Conservation (phyloP, 768 basidiomycete species). For the Megacollybia marginata region DNA sequence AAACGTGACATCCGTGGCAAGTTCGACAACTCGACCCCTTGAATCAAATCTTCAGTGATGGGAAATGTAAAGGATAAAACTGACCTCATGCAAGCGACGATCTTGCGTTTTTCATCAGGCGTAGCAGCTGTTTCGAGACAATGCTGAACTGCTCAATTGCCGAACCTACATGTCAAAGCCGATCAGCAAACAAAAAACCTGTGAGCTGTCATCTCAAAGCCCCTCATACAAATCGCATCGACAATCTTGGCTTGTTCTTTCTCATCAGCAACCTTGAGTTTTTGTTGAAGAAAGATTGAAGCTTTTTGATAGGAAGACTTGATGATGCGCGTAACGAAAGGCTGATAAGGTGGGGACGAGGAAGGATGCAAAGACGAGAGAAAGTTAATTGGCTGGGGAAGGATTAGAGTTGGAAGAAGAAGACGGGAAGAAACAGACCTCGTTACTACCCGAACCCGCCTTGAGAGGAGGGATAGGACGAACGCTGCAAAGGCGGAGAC, state of each 20-base stretch:
- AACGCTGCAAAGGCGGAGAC: background rate
- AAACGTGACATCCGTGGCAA: conserved; percentile 88
- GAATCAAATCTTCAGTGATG: background rate
- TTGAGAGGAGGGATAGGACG: background rate
- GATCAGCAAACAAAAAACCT: conserved; percentile 35
- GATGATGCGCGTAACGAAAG: conserved; percentile 80
- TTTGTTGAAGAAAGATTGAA: conserved; percentile 85
- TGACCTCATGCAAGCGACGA: conserved; percentile 82
- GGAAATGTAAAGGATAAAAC: conserved; percentile 10
- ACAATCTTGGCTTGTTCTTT: conserved; percentile 78
- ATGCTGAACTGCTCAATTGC: conserved; percentile 87
- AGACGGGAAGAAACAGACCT: conserved; percentile 31
- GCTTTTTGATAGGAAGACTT: conserved; percentile 88
- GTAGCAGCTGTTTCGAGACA: conserved; percentile 77
- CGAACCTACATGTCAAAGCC: conserved; percentile 47
- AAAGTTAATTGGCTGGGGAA: conserved; percentile 76
- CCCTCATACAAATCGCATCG: conserved; percentile 91
- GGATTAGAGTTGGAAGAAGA: background rate
- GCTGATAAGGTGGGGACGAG: conserved; percentile 74
- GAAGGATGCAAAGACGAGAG: conserved; percentile 80
- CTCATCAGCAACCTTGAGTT: conserved; percentile 77
- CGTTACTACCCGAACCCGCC: conserved; percentile 26
- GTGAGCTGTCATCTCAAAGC: too few relatives aligned
- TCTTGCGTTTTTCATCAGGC: conserved; percentile 68
- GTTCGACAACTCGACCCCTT: conserved; percentile 78